phyloP scores from a whole-genome alignment of 2,329 filamentous ascomycete genomes.

The Hyphodiscus sp. region DNA sequence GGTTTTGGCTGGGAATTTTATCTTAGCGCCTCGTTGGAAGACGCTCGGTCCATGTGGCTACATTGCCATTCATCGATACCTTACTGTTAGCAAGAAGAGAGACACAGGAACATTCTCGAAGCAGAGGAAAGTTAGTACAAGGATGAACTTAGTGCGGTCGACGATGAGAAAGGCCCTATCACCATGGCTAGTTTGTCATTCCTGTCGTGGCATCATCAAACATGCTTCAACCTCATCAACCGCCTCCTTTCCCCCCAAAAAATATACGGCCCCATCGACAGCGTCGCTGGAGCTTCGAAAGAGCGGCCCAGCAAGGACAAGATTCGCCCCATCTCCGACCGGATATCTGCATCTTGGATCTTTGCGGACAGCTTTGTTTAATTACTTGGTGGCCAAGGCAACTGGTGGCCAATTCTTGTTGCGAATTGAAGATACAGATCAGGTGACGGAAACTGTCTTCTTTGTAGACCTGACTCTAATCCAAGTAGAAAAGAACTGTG shows the following conservation, averaged over 20 bases:
- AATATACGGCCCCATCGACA: slow-evolving; percentile 6
- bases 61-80: background rate
- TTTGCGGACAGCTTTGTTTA: slow-evolving; percentile 88
- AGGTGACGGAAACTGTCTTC: slow-evolving; percentile 42
- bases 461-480: slow-evolving; percentile 12
- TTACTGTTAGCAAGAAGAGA: background rate
- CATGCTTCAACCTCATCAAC: slow-evolving; percentile 6
- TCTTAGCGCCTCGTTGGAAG: slow-evolving; percentile 8
- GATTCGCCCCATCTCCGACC: slow-evolving; percentile 93
- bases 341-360: slow-evolving; percentile 91
- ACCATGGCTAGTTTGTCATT: slow-evolving; percentile 21
- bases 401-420: slow-evolving; percentile 88
- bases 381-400: slow-evolving; percentile 81
- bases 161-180: slow-evolving; percentile 8
- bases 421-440: slow-evolving; percentile 92
- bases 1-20: slow-evolving; percentile 7
- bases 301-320: slow-evolving; percentile 60
- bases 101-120: background rate
- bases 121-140: background rate
- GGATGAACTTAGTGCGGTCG: slow-evolving; percentile 17
- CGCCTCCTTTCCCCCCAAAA: background rate
- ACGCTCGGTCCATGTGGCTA: slow-evolving; percentile 11
- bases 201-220: slow-evolving; percentile 15
- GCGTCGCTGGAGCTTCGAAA: slow-evolving; percentile 33
- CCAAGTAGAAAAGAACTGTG: slow-evolving; percentile 69